A percentile compares a stretch with the other conserved stretches of the same genome.
Conservation (phyloP, 2,329 filamentous ascomycete species). For the Aspergillus neoniger region DNA sequence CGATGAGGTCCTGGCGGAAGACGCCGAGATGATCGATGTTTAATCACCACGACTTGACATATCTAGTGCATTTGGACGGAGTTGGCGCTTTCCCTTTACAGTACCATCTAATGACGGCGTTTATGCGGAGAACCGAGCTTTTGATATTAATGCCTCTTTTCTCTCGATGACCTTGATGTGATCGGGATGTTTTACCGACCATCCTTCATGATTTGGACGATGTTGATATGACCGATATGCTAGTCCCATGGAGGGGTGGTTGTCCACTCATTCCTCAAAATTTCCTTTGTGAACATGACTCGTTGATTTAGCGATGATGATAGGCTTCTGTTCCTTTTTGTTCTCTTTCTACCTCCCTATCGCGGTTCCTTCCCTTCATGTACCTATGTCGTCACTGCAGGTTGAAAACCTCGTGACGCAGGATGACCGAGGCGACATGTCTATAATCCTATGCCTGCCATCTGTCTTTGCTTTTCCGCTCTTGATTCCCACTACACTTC, state of each 20-base stretch:
- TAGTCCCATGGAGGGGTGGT: slow-evolving; percentile 12
- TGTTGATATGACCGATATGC: not conserved
- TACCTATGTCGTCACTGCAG: slow-evolving; percentile 13
- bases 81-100: slow-evolving; percentile 30
- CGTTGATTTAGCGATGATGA: slow-evolving; percentile 18
- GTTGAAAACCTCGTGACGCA: slow-evolving; percentile 12
- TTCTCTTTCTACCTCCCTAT: not conserved
- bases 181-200: slow-evolving; percentile 14
- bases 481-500: not conserved
- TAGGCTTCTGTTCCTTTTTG: slow-evolving; percentile 5
- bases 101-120: slow-evolving; percentile 28
- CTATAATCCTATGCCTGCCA: not conserved
- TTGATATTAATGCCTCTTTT: slow-evolving; percentile 19
- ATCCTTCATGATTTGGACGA: slow-evolving; percentile 8
- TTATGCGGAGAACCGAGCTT: slow-evolving; percentile 20
- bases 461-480: slow-evolving; percentile 4
- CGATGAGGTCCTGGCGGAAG: slow-evolving; percentile 60
- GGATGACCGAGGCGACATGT: slow-evolving; percentile 10
- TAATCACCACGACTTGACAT: slow-evolving; percentile 35
- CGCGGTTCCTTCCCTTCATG: slow-evolving; percentile 1
- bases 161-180: slow-evolving; percentile 9
- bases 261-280: slow-evolving; percentile 17
- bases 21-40: slow-evolving; percentile 66
- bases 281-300: slow-evolving; percentile 20
- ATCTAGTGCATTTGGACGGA: slow-evolving; percentile 38